Conservation (phyloP, 2,329 filamentous ascomycete species). For the Apiospora arundinis region DNA sequence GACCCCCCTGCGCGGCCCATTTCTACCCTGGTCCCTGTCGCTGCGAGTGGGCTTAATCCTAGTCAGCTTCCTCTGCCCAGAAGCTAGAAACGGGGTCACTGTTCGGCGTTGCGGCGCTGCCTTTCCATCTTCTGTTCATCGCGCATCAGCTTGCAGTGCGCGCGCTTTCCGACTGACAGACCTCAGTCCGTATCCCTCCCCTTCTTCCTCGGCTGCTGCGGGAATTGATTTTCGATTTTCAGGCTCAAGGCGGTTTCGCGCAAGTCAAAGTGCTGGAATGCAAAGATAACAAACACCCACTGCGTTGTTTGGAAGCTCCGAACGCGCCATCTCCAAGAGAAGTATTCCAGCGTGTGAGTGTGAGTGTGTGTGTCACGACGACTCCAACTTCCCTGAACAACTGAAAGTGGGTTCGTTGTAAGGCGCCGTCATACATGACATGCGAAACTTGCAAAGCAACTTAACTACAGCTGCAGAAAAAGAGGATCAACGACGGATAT, state of each 20-base stretch:
- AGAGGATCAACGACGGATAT: constrained; percentile 16
- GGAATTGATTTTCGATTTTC: constrained; percentile 17
- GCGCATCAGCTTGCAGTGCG: constrained; percentile 19
- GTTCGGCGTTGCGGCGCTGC: constrained; percentile 23
- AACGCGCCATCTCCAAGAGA: neutral
- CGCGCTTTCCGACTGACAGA: constrained; percentile 15
- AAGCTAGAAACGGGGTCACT: constrained; percentile 19
- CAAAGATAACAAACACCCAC: constrained; percentile 23
- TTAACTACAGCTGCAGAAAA: constrained; percentile 24
- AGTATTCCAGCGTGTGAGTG: neutral
- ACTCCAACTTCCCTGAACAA: constrained; percentile 19
- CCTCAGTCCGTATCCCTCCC: constrained; percentile 9
- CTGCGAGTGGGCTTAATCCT: constrained; percentile 32
- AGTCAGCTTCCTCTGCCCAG: constrained; percentile 28
- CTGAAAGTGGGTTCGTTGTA: constrained; percentile 10
- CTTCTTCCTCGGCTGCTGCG: constrained; percentile 23
- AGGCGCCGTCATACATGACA: constrained; percentile 21
- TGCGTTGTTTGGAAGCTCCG: neutral
- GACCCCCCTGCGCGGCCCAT: constrained; percentile 29
- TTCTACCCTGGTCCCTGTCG: constrained; percentile 30
- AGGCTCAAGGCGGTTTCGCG: neutral
- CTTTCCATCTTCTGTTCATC: constrained; percentile 24
- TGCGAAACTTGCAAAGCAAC: constrained; percentile 19
- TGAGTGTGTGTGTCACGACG: constrained; percentile 6
- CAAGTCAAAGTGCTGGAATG: neutral